phyloP scores from a whole-genome alignment of 495 filamentous ascomycete species.

The Daldinia childiae region DNA sequence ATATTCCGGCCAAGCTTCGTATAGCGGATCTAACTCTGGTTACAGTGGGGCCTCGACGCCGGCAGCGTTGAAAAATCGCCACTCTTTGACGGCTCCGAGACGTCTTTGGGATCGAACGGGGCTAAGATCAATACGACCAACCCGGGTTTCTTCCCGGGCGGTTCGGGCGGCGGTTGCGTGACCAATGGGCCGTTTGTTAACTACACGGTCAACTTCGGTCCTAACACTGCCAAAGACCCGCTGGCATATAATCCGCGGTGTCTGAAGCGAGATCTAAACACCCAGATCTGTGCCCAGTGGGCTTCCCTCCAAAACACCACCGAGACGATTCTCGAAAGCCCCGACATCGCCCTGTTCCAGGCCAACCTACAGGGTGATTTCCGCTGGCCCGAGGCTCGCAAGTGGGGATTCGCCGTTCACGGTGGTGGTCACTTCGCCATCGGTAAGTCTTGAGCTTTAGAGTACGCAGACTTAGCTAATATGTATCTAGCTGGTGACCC shows the following conservation, averaged over 20 bases:
- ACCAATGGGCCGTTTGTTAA: constrained; percentile 47
- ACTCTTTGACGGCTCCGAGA: constrained; percentile 48
- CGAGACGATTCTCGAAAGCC: constrained; percentile 48
- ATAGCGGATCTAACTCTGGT: neutral
- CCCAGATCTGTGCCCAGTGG: constrained; percentile 46
- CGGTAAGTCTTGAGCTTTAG: constrained; percentile 25
- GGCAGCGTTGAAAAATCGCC: constrained; percentile 46
- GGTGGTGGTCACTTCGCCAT: constrained; percentile 52
- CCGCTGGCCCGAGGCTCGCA: constrained; percentile 38
- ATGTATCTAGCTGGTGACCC: constrained; percentile 47
- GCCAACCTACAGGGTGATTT: constrained; percentile 51
- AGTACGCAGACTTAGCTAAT: neutral
- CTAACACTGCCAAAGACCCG: constrained; percentile 42
- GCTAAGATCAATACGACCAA: constrained; percentile 38
- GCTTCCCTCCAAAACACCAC: constrained; percentile 54
- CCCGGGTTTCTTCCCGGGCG: constrained; percentile 33
- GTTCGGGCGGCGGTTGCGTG: constrained; percentile 50
- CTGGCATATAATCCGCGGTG: constrained; percentile 55
- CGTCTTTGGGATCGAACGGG: constrained; percentile 46
- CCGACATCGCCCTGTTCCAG: constrained; percentile 50
- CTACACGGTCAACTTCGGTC: constrained; percentile 54
- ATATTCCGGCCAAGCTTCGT: neutral
- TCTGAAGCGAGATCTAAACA: constrained; percentile 54
- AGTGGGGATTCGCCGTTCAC: constrained; percentile 50
- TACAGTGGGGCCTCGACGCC: constrained; percentile 51